A percentile compares a stretch with the other conserved stretches of the same genome.
Conservation (phyloP, 1,284 basidiomycete genomes). For the Ustilago xerochloae region DNA sequence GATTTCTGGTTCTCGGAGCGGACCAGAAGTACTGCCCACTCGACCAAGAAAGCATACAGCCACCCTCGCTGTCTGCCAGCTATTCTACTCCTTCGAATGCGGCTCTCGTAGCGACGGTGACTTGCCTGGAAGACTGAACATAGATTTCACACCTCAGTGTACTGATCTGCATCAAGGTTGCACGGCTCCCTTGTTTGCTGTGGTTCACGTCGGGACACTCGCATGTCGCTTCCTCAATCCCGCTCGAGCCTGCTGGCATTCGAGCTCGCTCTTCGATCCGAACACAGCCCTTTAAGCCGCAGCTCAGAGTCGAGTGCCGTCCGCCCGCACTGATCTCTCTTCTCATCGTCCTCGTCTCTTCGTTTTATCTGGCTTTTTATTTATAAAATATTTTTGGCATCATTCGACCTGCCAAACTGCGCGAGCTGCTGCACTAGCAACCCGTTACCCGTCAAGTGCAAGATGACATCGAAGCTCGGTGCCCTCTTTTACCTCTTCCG, state of each 20-base stretch:
- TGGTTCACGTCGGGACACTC: neutral
- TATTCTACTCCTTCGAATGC: too few species aligned
- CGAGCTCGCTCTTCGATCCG: neutral
- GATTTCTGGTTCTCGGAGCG: too few species aligned
- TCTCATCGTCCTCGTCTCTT: neutral
- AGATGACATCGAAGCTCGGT: slow-evolving; percentile 1
- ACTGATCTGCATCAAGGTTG: neutral
- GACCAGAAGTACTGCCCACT: too few species aligned
- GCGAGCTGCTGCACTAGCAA: neutral
- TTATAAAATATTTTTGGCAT: neutral
- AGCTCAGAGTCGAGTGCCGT: neutral
- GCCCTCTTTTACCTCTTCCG: neutral
- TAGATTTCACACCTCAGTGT: neutral
- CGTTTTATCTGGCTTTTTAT: neutral
- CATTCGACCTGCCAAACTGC: slow-evolving; percentile 1
- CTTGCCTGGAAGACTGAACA: too few species aligned
- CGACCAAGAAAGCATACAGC: too few species aligned
- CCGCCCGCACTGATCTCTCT: neutral
- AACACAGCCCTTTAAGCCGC: too few species aligned
- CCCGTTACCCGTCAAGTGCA: neutral
- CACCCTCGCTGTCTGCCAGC: too few species aligned
- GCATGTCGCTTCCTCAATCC: neutral
- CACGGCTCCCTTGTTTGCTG: neutral
- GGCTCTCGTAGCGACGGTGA: too few species aligned
- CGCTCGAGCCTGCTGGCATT: neutral